phyloP scores from a whole-genome alignment of 2,329 filamentous ascomycete species.

The Erysiphe pulchra region DNA sequence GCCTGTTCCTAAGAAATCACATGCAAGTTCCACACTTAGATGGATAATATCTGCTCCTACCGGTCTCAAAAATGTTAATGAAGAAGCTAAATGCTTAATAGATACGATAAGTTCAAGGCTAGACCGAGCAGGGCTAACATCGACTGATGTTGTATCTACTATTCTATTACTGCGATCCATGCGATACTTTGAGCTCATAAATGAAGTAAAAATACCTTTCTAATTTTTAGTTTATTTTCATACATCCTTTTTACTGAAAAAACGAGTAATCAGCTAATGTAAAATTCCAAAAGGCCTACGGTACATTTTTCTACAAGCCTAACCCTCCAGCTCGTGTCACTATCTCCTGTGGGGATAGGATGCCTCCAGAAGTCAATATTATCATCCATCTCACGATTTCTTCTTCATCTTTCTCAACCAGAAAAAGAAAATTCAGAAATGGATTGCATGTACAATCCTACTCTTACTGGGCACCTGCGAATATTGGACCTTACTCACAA shows the following conservation, averaged over 20 bases:
- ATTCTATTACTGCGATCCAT: conserved; percentile 54
- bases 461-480: conserved; percentile 94
- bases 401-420: not conserved
- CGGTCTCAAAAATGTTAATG: conserved; percentile 17
- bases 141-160: conserved; percentile 24
- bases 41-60: not conserved
- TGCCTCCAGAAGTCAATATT: conserved; percentile 33
- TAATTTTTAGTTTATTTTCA: too few species aligned
- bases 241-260: too few species aligned
- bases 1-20: not conserved
- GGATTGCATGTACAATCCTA: conserved; percentile 74
- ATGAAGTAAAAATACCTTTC: conserved; percentile 18
- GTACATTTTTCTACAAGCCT: conserved; percentile 43
- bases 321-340: conserved; percentile 74
- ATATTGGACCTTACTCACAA: conserved; percentile 93
- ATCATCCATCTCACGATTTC: conserved; percentile 26
- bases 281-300: conserved; percentile 29
- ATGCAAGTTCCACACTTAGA: not conserved
- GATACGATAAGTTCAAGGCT: conserved; percentile 9
- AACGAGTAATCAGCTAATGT: not conserved
- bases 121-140: conserved; percentile 12
- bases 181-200: conserved; percentile 51
- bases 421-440: conserved; percentile 17
- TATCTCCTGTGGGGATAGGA: conserved; percentile 42
- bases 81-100: conserved; percentile 19